Evolutionary conservation across 495 filamentous ascomycete genomes (phyloP).

Genomic region (Glonium stellatum): DNA sequence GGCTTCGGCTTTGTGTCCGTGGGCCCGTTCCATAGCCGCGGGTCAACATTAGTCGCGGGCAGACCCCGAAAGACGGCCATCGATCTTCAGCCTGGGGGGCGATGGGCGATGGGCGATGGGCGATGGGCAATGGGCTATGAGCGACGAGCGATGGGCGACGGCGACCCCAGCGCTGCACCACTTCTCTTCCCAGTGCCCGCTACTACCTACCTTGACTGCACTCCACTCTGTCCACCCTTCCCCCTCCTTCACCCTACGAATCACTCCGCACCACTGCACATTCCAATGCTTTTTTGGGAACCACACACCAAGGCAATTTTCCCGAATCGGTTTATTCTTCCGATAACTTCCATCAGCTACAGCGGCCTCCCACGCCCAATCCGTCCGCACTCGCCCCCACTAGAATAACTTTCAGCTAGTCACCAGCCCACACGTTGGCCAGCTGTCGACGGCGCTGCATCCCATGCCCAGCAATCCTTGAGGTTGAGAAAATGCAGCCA

Average conservation of each 20-base stretch:
- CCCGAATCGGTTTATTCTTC: background rate
- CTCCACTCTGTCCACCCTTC: too few relatives aligned
- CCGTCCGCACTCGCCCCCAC: background rate
- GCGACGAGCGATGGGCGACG: background rate
- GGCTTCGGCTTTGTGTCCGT: background rate
- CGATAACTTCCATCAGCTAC: background rate
- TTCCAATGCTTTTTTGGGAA: background rate
- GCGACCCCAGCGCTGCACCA: too few relatives aligned
- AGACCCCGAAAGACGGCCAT: background rate
- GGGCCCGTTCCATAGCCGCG: background rate
- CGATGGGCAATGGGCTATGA: too few relatives aligned
- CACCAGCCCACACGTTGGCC: background rate
- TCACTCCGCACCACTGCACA: background rate
- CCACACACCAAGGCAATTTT: background rate
- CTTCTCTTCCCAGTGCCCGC: background rate
- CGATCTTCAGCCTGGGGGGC: constrained; percentile 1
- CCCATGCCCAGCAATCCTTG: too few relatives aligned
- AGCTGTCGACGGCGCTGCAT: background rate
- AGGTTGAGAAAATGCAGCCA: too few relatives aligned
- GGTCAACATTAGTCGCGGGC: background rate
- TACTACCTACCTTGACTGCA: too few relatives aligned
- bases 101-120: too few relatives aligned
- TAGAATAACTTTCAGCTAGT: background rate
- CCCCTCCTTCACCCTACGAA: background rate
- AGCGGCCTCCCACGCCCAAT: background rate